phyloP scores from a whole-genome alignment of 345 rosid species.

The Dovyalis caffra region DNA sequence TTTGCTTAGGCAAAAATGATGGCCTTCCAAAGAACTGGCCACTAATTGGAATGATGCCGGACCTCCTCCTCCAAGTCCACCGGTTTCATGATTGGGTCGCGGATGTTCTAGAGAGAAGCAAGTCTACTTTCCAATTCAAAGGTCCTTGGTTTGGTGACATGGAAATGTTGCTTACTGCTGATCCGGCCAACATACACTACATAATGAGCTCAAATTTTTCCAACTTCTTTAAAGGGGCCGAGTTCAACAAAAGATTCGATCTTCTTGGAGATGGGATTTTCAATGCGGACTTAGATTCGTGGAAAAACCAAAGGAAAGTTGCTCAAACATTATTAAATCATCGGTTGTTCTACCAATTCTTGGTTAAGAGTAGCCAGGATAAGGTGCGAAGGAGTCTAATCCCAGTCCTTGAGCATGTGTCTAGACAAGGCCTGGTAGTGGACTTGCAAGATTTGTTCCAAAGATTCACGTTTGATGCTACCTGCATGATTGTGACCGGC shows the following conservation, averaged over 20 bases:
- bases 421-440: neutral
- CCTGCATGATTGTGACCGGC: slow-evolving; percentile 10
- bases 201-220: slow-evolving; percentile 25
- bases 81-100: slow-evolving; percentile 7
- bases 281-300: slow-evolving; percentile 18
- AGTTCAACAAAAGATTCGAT: slow-evolving; percentile 16
- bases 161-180: slow-evolving; percentile 1
- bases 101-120: neutral
- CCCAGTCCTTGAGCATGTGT: slow-evolving; percentile 14
- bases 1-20: neutral
- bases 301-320: slow-evolving; percentile 10
- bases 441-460: slow-evolving; percentile 25
- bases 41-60: slow-evolving; percentile 18
- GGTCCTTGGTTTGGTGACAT: slow-evolving; percentile 10
- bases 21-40: slow-evolving; percentile 17
- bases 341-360: neutral
- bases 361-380: neutral
- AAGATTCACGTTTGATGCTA: slow-evolving; percentile 23
- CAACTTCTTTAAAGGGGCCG: slow-evolving; percentile 13
- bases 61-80: slow-evolving; percentile 8
- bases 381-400: slow-evolving; percentile 18
- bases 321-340: neutral
- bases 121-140: neutral
- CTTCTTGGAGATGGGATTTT: slow-evolving; percentile 26
- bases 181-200: slow-evolving; percentile 18